These are phyloP conservation scores for Penicillium antarcticum DNA, from an alignment of 495 filamentous ascomycete species.

Conservation along the genomic window DNA sequence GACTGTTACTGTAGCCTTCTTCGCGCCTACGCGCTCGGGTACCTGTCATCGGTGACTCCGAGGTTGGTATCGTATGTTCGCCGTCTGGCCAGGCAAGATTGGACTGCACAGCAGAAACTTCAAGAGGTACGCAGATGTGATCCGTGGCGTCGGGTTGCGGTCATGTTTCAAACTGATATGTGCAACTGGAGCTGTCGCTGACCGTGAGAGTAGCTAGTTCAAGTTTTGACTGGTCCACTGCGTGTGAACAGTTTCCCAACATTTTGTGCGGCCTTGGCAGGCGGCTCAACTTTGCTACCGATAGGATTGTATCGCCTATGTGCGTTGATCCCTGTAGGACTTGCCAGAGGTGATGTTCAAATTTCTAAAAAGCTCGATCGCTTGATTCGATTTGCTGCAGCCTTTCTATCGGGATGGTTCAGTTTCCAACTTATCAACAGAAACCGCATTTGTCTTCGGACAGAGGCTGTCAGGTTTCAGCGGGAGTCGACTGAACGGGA, in stretches of 20 bases:
- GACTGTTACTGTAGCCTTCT: conserved; percentile 50
- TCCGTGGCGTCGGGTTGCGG: neutral
- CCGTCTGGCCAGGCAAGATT: conserved; percentile 44
- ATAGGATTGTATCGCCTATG: conserved; percentile 31
- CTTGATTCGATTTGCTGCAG: conserved; percentile 37
- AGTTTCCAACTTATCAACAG: conserved; percentile 47
- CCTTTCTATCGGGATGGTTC: conserved; percentile 47
- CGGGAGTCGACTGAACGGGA: neutral
- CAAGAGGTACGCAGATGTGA: conserved; percentile 31
- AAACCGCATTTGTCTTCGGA: conserved; percentile 23
- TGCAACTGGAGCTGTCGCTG: neutral
- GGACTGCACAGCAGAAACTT: conserved; percentile 34
- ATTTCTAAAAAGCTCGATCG: conserved; percentile 17
- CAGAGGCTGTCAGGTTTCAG: conserved; percentile 1
- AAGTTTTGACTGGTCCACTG: conserved; percentile 35
- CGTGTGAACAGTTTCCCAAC: conserved; percentile 64
- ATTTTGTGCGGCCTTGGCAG: conserved; percentile 74
- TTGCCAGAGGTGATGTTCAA: conserved; percentile 12
- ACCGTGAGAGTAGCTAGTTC: conserved; percentile 28
- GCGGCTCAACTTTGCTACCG: conserved; percentile 71
- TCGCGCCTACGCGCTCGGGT: conserved; percentile 72
- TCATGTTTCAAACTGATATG: conserved; percentile 1
- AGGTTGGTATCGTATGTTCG: conserved; percentile 57
- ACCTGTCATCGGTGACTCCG: conserved; percentile 67
- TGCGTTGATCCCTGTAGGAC: conserved; percentile 18